Conservation (phyloP, 2,329 filamentous ascomycete genomes). For the Periconia macrospinosa region DNA sequence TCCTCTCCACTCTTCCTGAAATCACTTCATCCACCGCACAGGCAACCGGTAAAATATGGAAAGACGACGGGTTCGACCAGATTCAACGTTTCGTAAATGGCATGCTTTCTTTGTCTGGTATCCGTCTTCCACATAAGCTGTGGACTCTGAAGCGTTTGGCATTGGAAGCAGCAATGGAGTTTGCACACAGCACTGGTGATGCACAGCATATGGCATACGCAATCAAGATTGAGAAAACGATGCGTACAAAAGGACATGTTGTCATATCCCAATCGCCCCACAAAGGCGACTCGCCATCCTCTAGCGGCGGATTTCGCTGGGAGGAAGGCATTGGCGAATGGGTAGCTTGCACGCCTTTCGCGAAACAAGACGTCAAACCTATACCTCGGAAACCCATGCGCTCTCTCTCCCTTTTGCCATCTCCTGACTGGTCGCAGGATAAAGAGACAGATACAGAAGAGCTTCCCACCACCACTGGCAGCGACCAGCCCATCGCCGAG, state of each 20-base stretch:
- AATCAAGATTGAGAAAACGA: conserved; percentile 32
- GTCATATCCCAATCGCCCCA: conserved; percentile 29
- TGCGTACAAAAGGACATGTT: conserved; percentile 31
- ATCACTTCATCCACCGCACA: conserved; percentile 37
- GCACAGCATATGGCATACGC: conserved; percentile 31
- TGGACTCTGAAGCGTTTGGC: conserved; percentile 42
- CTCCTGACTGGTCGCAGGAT: conserved; percentile 29
- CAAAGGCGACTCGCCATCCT: conserved; percentile 29
- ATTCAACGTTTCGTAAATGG: conserved; percentile 32
- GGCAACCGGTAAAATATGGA: conserved; percentile 38
- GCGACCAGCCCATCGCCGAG: conserved; percentile 11
- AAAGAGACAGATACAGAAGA: conserved; percentile 6
- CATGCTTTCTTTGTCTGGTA: conserved; percentile 25
- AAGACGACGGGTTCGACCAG: conserved; percentile 37
- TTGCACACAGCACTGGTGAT: conserved; percentile 33
- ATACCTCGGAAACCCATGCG: conserved; percentile 19
- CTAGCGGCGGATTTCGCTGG: conserved; percentile 42
- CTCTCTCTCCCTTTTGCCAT: conserved; percentile 26
- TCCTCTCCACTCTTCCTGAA: conserved; percentile 26
- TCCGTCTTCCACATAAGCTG: conserved; percentile 30
- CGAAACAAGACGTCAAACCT: conserved; percentile 19
- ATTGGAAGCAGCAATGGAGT: conserved; percentile 41
- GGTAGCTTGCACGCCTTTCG: conserved; percentile 47
- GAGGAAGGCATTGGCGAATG: conserved; percentile 52
- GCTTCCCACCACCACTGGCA: not conserved